Evolutionary conservation across 345 rosid species (phyloP).

Genomic region (Brassica carinata): DNA sequence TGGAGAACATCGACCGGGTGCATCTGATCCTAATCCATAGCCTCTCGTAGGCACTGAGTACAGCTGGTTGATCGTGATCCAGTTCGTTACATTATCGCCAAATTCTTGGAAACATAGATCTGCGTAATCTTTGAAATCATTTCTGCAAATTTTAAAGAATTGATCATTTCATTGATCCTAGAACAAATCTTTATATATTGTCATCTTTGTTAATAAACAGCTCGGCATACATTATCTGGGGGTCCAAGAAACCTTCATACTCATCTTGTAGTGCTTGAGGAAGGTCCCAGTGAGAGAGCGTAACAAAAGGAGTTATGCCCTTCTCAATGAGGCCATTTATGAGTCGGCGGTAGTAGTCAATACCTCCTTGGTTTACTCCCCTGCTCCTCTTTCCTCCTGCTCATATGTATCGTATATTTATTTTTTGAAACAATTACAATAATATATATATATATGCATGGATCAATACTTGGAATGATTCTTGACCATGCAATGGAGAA

Average conservation of each 20-base stretch:
- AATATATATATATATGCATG: neutral
- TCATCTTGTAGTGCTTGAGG: slow-evolving; percentile 52
- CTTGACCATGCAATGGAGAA: slow-evolving; percentile 40
- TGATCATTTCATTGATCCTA: neutral
- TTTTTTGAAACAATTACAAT: neutral
- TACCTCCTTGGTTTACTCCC: slow-evolving; percentile 47
- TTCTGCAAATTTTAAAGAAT: neutral
- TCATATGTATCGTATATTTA: neutral
- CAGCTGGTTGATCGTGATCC: slow-evolving; percentile 55
- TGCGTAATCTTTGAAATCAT: slow-evolving; percentile 43
- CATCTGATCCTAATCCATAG: slow-evolving; percentile 19
- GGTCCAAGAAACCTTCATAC: slow-evolving; percentile 48
- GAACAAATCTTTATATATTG: neutral
- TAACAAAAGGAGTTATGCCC: slow-evolving; percentile 47
- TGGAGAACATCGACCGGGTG: slow-evolving; percentile 44
- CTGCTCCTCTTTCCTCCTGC: slow-evolving; percentile 43
- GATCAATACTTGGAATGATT: slow-evolving; percentile 27
- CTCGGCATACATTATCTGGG: slow-evolving; percentile 13
- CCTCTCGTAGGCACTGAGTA: slow-evolving; percentile 29
- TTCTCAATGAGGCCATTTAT: slow-evolving; percentile 42
- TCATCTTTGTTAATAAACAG: neutral
- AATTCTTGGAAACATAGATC: slow-evolving; percentile 43
- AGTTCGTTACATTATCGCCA: slow-evolving; percentile 50
- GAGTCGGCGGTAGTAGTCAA: slow-evolving; percentile 44
- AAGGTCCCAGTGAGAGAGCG: slow-evolving; percentile 54